Percentiles rank a stretch among this genome's conserved stretches.
These are phyloP conservation scores for Penicillium paneum DNA, from an alignment of 2,329 filamentous ascomycete genomes.

Conservation along the genomic window DNA sequence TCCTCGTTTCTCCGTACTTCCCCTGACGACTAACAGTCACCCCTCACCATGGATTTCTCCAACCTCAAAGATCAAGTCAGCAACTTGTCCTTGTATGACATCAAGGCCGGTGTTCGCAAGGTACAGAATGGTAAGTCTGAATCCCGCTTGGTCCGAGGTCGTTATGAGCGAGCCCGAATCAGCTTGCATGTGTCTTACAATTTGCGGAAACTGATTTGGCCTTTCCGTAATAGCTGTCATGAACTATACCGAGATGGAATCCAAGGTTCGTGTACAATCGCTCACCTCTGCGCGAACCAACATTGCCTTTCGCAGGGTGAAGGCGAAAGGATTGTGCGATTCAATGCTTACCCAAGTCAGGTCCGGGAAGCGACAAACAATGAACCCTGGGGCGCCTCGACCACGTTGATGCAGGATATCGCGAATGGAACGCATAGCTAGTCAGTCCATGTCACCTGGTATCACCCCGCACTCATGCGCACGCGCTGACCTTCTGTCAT, in stretches of 20 bases:
- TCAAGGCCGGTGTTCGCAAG: conserved; percentile 92
- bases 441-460: conserved; percentile 54
- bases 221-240: conserved; percentile 67
- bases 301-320: background rate
- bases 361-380: conserved; percentile 98
- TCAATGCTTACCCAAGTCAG: conserved; percentile 45
- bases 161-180: background rate
- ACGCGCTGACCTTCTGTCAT: conserved; percentile 8
- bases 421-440: conserved; percentile 97
- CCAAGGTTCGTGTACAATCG: conserved; percentile 49
- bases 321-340: background rate
- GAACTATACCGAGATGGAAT: conserved; percentile 96
- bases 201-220: conserved; percentile 18
- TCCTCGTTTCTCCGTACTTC: conserved; percentile 1
- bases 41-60: conserved; percentile 72
- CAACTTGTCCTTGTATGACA: conserved; percentile 89
- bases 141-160: background rate
- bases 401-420: conserved; percentile 92
- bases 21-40: conserved; percentile 12
- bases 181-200: conserved; percentile 1
- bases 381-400: conserved; percentile 89
- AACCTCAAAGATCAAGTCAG: conserved; percentile 81
- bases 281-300: conserved; percentile 8
- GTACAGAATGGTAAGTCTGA: conserved; percentile 86
- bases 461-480: conserved; percentile 3